Percentiles rank a stretch among this genome's conserved stretches.
These are phyloP conservation scores for Lactifluus pinguis DNA, from an alignment of 768 basidiomycete genomes.

Conservation along the genomic window DNA sequence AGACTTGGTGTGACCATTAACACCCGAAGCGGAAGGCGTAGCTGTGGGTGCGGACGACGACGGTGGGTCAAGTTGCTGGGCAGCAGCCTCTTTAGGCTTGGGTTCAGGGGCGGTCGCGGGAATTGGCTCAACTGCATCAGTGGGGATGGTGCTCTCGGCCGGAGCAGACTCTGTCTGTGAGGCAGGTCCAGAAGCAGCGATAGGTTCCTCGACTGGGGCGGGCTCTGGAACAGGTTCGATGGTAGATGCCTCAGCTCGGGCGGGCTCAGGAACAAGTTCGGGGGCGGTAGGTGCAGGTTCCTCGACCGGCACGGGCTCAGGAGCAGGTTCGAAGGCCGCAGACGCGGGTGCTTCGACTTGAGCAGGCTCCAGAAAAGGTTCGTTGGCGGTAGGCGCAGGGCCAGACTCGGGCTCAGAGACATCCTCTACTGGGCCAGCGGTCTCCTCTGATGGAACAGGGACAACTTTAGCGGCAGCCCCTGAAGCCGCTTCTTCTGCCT, in stretches of 20 bases:
- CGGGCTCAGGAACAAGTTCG: too few species aligned
- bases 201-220: background rate
- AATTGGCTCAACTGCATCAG: background rate
- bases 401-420: background rate
- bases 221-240: background rate
- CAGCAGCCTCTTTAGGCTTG: background rate
- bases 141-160: background rate
- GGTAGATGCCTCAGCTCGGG: background rate
- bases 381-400: background rate
- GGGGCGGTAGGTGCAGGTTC: background rate
- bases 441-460: background rate
- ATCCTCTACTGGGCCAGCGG: background rate
- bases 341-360: background rate
- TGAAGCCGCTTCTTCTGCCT: background rate
- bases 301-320: background rate
- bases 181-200: background rate
- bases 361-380: background rate
- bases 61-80: background rate
- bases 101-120: background rate
- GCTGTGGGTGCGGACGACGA: background rate
- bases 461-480: background rate
- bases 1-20: constrained; percentile 9
- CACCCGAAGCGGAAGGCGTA: background rate
- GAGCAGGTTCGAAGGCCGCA: too few species aligned
- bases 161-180: background rate